A percentile compares a stretch with the other conserved stretches of the same genome.
Conservation (phyloP, 2,329 filamentous ascomycete species). For the Colletotrichum costaricense region DNA sequence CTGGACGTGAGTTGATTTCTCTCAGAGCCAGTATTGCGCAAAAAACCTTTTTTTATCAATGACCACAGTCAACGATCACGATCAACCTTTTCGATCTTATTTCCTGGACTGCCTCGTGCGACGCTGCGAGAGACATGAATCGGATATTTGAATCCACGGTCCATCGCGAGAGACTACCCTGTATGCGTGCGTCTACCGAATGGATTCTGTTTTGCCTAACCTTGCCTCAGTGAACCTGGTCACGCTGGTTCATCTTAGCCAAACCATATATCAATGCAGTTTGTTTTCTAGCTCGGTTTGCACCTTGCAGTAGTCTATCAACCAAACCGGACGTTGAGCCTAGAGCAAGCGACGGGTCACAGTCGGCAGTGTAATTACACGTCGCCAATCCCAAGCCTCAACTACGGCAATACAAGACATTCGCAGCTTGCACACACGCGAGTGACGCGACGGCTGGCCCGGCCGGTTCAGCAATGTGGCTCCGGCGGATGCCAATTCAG, state of each 20-base stretch:
- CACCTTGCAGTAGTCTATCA: slow-evolving; percentile 1
- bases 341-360: not conserved
- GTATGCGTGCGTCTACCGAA: slow-evolving; percentile 3
- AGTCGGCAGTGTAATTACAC: slow-evolving; percentile 2
- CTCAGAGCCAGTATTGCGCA: not conserved
- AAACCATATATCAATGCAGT: slow-evolving; percentile 1
- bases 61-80: not conserved
- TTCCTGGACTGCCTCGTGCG: too few species aligned
- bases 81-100: not conserved
- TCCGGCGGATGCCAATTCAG: slow-evolving; percentile 25
- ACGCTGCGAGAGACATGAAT: slow-evolving; percentile 16
- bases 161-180: not conserved
- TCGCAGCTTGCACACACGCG: not conserved
- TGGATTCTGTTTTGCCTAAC: slow-evolving; percentile 11
- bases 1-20: not conserved
- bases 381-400: not conserved
- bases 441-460: slow-evolving; percentile 16
- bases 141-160: slow-evolving; percentile 31
- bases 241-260: not conserved
- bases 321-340: not conserved
- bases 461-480: not conserved
- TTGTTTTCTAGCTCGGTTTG: not conserved
- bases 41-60: too few species aligned
- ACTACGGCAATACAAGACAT: not conserved
- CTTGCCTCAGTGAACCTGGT: not conserved